Evolutionary conservation across 2,329 filamentous ascomycete species (phyloP).

Genomic region (Chrysoporthe cubensis): DNA sequence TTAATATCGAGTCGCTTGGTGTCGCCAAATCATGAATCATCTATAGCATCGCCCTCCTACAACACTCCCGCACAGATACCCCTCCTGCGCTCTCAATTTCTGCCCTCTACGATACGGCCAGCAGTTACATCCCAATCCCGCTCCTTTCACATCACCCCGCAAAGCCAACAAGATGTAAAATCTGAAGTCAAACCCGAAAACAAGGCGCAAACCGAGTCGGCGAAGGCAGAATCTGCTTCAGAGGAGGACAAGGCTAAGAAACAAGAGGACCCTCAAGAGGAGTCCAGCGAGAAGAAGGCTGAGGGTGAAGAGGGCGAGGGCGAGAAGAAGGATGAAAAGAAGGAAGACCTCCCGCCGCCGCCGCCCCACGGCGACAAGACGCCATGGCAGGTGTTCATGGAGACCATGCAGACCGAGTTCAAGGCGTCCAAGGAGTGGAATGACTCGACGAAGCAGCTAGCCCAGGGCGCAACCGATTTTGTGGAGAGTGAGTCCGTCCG

Average conservation of each 20-base stretch:
- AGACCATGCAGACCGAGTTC: constrained; percentile 93
- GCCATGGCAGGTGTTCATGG: constrained; percentile 97
- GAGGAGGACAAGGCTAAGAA: constrained; percentile 40
- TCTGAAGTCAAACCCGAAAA: constrained; percentile 39
- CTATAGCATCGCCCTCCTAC: constrained; percentile 35
- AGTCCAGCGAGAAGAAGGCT: constrained; percentile 48
- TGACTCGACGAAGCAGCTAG: constrained; percentile 93
- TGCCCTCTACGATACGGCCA: constrained; percentile 46
- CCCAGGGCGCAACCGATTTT: constrained; percentile 86
- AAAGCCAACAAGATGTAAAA: constrained; percentile 39
- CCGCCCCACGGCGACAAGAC: constrained; percentile 99
- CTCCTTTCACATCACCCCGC: constrained; percentile 44
- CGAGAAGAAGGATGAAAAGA: constrained; percentile 61
- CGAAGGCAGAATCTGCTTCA: constrained; percentile 38
- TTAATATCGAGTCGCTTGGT: constrained; percentile 42
- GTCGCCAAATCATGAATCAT: constrained; percentile 36
- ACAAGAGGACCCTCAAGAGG: constrained; percentile 48
- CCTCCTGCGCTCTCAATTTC: constrained; percentile 51
- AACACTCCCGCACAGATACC: constrained; percentile 38
- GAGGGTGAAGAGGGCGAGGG: constrained; percentile 52
- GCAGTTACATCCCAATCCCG: constrained; percentile 35
- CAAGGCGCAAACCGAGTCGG: constrained; percentile 43
- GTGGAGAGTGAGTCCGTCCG: constrained; percentile 91
- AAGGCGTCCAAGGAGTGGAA: constrained; percentile 99
- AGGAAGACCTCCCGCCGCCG: constrained; percentile 76